Evolutionary conservation across 768 basidiomycete genomes (phyloP), one percentile per base, ranked within the genome.

Genomic region (Auriscalpium microsporum): DNA sequence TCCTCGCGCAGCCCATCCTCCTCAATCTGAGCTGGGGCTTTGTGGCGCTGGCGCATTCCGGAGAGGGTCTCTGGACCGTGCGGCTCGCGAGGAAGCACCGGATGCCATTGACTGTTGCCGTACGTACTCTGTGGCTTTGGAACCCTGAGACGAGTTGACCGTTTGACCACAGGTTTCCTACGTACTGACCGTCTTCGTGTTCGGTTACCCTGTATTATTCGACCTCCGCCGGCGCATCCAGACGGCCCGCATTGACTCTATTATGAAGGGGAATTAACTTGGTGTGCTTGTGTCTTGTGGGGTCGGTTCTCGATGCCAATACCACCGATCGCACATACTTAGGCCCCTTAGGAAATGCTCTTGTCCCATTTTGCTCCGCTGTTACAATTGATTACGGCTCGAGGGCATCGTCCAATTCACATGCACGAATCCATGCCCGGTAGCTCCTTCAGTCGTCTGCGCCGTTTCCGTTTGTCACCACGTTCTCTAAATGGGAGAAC

Each of bases 191-290:
- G 80, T 82, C 1, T n/a, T 83, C 1, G 1, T 77, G 0, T 69
- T 76, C 35, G 89, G 89, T 0, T 74, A 73, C 51, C 82, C 83
- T 0, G 72, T 81, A 10, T 80, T 79, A 74, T 28, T 55, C 10
- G 76, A 81, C 58, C 67, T 90, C 58, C 72, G 79, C 53, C 75
- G 68, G 60, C 76, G 79, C 23, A 78, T 90, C 10, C 85, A 90
- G 58, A 68, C 72, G 35, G 81, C 82, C 14, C 77, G 87, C 2
- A 91, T 91, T 45, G 81, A 87, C 54, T 88, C 87, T 33, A 85
- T 91, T 4, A 83, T 87, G 84, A 91, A 90, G 67, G 78, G 78
- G 10, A 71, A 87, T 64, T 85, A 40, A 52, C 16, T 37, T 33
- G 10, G 9, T 35, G 10, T 21, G 13, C 28, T 11, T 35, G 35